These are phyloP conservation scores for Penicillium samsonianum DNA, from an alignment of 495 filamentous ascomycete species.

Conservation along the genomic window DNA sequence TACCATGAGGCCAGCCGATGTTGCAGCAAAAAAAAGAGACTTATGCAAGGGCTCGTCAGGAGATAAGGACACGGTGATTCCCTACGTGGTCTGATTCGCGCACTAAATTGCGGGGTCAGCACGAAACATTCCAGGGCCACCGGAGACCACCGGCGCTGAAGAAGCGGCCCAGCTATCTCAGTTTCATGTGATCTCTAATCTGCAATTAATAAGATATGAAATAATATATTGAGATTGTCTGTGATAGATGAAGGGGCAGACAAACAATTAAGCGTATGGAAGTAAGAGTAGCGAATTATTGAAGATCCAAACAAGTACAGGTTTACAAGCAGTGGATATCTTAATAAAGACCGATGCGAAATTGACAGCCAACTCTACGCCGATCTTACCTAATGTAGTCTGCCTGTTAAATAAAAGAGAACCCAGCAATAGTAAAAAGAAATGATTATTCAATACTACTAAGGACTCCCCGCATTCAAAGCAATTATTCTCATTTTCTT, in stretches of 20 bases:
- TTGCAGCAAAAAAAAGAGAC: neutral
- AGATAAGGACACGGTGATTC: neutral
- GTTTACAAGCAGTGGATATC: no score
- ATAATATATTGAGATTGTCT: neutral
- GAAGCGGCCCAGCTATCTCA: neutral
- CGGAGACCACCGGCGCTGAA: constrained; percentile 11
- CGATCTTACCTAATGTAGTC: no score
- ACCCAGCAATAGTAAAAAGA: no score
- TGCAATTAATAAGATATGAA: neutral
- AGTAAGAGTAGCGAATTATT: neutral
- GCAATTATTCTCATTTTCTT: no score
- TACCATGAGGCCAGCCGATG: neutral
- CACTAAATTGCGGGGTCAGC: neutral
- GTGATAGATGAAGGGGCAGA: neutral
- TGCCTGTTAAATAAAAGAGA: no score
- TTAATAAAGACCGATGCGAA: no score
- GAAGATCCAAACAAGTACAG: neutral
- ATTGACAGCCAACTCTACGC: no score
- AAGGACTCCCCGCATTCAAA: no score
- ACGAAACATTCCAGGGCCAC: neutral
- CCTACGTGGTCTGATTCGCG: neutral
- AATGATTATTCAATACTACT: no score
- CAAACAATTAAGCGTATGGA: neutral
- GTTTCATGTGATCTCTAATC: neutral
- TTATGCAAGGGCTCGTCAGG: neutral